A percentile compares a stretch with the other conserved stretches of the same genome.
Evolutionary conservation across 768 basidiomycete genomes (phyloP).

Genomic region (Cystofilobasidium bisporidii): DNA sequence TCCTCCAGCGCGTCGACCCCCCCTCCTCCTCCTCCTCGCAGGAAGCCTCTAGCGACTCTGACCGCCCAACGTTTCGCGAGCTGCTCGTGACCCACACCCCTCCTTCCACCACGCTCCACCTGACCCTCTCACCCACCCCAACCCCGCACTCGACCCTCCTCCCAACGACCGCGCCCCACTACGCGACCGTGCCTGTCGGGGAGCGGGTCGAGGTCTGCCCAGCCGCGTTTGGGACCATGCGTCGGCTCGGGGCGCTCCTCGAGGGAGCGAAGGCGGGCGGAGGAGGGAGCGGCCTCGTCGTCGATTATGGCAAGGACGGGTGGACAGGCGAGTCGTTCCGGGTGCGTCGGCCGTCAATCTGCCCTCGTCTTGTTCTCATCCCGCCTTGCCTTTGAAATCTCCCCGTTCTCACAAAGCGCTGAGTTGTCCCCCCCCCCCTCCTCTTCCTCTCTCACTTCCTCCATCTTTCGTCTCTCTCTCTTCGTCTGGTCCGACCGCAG

Average conservation of each 20-base stretch:
- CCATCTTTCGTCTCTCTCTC: background rate
- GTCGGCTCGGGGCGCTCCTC: slow-evolving; percentile 58
- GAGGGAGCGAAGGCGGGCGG: too few relatives aligned
- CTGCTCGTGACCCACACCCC: slow-evolving; percentile 26
- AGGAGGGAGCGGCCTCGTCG: slow-evolving; percentile 54
- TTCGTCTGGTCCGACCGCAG: too few relatives aligned
- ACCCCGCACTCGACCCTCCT: slow-evolving; percentile 4
- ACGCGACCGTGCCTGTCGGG: slow-evolving; percentile 57
- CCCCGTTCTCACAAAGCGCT: background rate
- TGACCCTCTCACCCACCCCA: slow-evolving; percentile 20
- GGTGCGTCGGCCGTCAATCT: slow-evolving; percentile 46
- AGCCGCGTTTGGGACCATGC: slow-evolving; percentile 57
- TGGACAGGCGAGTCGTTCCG: slow-evolving; percentile 66
- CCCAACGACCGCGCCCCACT: slow-evolving; percentile 55
- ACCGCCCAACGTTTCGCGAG: slow-evolving; percentile 12
- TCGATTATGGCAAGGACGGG: slow-evolving; percentile 78
- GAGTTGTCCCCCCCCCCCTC: too few relatives aligned
- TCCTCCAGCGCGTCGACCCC: slow-evolving; percentile 57
- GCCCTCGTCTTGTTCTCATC: too few relatives aligned
- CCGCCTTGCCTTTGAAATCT: background rate
- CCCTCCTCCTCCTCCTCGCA: background rate
- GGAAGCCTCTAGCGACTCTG: too few relatives aligned
- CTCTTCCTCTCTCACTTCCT: background rate
- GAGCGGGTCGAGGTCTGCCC: slow-evolving; percentile 72
- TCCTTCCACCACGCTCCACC: slow-evolving; percentile 15